Evolutionary conservation across 2,329 filamentous ascomycete genomes (phyloP).

Genomic region (Penicillium sp.): DNA sequence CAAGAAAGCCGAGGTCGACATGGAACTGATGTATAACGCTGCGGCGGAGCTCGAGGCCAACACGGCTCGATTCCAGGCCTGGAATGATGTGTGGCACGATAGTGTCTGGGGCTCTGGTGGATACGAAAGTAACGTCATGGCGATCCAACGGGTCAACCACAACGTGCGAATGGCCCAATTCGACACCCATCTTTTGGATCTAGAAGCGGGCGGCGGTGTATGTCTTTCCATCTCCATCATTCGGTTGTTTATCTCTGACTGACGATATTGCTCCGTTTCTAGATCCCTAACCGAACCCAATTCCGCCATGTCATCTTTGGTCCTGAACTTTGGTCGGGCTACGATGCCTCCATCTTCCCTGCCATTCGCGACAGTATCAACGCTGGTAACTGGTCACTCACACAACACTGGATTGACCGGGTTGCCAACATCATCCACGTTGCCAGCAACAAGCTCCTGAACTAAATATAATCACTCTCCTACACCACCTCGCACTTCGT

Average conservation of each 20-base stretch:
- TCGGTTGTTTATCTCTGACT: background rate
- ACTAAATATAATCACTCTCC: conserved; percentile 24
- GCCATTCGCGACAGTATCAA: conserved; percentile 81
- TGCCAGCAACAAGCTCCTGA: conserved; percentile 58
- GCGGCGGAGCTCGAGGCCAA: conserved; percentile 61
- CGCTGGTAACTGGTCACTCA: conserved; percentile 68
- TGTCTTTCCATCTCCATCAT: conserved; percentile 47
- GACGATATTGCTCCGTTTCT: background rate
- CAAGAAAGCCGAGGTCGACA: conserved; percentile 55
- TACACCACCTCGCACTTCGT: background rate
- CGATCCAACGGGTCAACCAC: conserved; percentile 68
- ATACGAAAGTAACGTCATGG: conserved; percentile 72
- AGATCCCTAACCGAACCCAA: conserved; percentile 84
- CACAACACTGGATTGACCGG: conserved; percentile 69
- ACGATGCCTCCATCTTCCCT: conserved; percentile 72
- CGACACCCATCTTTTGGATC: conserved; percentile 79
- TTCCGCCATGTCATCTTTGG: conserved; percentile 93
- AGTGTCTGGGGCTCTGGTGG: conserved; percentile 70
- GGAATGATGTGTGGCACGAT: conserved; percentile 76
- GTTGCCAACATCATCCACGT: conserved; percentile 67
- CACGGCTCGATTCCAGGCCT: conserved; percentile 68
- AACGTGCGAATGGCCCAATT: conserved; percentile 80
- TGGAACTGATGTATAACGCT: conserved; percentile 65
- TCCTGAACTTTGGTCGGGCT: conserved; percentile 73
- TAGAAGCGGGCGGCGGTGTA: conserved; percentile 72